A percentile compares a stretch with the other conserved stretches of the same genome.
Conservation (phyloP, 805 yeast genomes). For the Debaryomyces castellii region DNA sequence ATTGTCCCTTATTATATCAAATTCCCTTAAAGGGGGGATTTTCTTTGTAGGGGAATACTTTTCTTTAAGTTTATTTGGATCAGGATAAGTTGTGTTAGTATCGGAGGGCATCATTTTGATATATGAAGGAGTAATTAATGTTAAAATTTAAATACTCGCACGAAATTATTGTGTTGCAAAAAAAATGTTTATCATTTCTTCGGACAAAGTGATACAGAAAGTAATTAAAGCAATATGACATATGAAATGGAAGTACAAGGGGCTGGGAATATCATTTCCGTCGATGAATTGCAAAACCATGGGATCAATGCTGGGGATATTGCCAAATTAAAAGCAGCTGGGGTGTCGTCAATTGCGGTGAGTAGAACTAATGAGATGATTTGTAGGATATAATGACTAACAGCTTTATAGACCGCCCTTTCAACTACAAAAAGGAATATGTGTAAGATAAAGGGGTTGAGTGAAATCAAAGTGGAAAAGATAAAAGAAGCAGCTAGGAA, state of each 20-base stretch:
- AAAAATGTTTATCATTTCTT: neutral
- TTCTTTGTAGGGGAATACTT: conserved; percentile 9
- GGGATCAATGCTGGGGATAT: conserved; percentile 17
- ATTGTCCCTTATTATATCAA: neutral
- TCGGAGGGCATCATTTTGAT: neutral
- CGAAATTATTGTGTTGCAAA: conserved; percentile 2
- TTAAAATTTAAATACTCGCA: neutral
- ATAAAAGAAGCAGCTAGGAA: conserved; percentile 16
- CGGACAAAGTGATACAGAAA: no score
- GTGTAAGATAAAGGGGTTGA: conserved; percentile 15
- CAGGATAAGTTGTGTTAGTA: conserved; percentile 2
- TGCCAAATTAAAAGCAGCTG: conserved; percentile 12
- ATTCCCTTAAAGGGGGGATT: conserved; percentile 2
- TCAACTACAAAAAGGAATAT: conserved; percentile 13
- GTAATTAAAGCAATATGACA: conserved; percentile 1
- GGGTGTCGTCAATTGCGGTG: conserved; percentile 15
- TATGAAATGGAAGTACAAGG: conserved; percentile 7
- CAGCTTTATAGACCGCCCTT: conserved; percentile 10
- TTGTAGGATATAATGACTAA: no score
- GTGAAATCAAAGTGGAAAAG: conserved; percentile 15
- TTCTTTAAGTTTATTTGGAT: conserved; percentile 5
- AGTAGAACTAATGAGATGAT: no score
- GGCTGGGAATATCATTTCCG: conserved; percentile 4
- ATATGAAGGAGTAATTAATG: neutral
- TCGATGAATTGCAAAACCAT: conserved; percentile 12